These are phyloP conservation scores for Candida albicans DNA, from an alignment of 1,139 yeast species.

Conservation along the genomic window DNA sequence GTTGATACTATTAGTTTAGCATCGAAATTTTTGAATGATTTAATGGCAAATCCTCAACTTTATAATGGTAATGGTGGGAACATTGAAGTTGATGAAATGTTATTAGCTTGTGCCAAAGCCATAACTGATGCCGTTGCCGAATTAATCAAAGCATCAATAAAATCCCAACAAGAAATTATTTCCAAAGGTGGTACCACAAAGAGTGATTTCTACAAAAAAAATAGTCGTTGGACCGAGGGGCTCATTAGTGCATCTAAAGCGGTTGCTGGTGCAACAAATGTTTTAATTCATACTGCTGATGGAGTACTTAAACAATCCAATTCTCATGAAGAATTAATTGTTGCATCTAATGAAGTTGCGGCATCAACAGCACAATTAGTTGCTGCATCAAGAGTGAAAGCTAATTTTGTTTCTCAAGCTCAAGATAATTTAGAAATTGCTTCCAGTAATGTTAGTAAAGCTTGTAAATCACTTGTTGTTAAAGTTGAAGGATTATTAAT, in stretches of 20 bases:
- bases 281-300: conserved; percentile 81
- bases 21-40: conserved; percentile 54
- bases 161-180: conserved; percentile 82
- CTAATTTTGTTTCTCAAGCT: conserved; percentile 71
- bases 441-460: conserved; percentile 66
- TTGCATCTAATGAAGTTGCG: conserved; percentile 89
- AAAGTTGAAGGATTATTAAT: conserved; percentile 66
- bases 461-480: conserved; percentile 70
- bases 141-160: conserved; percentile 75
- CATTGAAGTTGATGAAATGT: conserved; percentile 73
- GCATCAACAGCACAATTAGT: conserved; percentile 93
- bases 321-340: conserved; percentile 81
- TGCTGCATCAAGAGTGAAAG: conserved; percentile 88
- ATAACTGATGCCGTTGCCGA: conserved; percentile 77
- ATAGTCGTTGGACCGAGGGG: conserved; percentile 94
- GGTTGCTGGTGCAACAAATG: conserved; percentile 81
- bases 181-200: conserved; percentile 68
- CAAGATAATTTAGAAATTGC: conserved; percentile 75
- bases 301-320: conserved; percentile 67
- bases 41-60: conserved; percentile 60
- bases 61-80: conserved; percentile 53
- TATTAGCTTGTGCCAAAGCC: conserved; percentile 76
- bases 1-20: conserved; percentile 72
- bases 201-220: conserved; percentile 81
- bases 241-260: conserved; percentile 88